phyloP scores from a whole-genome alignment of 257 asterid species.

The Solanum tarapatanum region DNA sequence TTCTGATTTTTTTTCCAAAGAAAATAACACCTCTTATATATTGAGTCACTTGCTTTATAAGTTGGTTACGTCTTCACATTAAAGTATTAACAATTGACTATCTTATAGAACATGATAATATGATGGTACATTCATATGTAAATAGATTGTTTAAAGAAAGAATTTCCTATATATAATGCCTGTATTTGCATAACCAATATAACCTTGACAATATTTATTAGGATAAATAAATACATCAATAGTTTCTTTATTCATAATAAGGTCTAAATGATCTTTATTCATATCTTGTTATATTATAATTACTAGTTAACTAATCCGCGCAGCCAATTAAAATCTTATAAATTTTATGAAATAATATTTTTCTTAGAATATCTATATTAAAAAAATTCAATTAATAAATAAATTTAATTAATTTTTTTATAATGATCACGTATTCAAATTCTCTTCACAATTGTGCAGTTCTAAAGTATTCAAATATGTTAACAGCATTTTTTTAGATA shows the following conservation, averaged over 20 bases:
- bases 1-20: not conserved
- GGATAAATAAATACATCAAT: not conserved
- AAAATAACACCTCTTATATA: not conserved
- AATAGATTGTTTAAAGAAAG: not conserved
- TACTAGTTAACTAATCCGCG: too few relatives aligned
- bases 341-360: too few relatives aligned
- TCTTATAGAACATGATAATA: not conserved
- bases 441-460: too few relatives aligned
- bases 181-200: not conserved
- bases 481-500: too few relatives aligned
- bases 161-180: not conserved
- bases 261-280: not conserved
- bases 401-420: too few relatives aligned
- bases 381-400: too few relatives aligned
- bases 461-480: too few relatives aligned
- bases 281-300: not conserved
- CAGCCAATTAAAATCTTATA: too few relatives aligned
- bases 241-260: not conserved
- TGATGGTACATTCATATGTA: not conserved
- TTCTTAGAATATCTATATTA: too few relatives aligned
- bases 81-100: not conserved
- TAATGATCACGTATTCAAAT: too few relatives aligned
- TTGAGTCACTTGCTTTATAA: not conserved
- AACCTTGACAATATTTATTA: too few relatives aligned
- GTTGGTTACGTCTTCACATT: not conserved